Percentiles rank a stretch among this genome's conserved stretches.
phyloP scores from a whole-genome alignment of 2,329 filamentous ascomycete genomes.

The Aspergillus sp. region DNA sequence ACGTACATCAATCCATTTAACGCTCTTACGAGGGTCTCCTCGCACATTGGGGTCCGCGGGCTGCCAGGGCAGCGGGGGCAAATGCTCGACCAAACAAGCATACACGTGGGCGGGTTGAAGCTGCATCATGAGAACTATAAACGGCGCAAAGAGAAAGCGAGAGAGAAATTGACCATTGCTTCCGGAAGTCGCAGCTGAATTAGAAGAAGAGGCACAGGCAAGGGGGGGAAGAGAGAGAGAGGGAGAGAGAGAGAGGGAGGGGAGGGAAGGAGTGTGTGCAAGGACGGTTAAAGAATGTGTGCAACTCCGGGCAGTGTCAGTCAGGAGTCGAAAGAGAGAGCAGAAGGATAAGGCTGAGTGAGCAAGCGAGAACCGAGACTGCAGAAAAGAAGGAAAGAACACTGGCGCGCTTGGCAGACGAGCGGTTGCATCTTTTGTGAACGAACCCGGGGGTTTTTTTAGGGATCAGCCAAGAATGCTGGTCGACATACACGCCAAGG shows the following conservation, averaged over 20 bases:
- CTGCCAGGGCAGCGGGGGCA: slow-evolving; percentile 13
- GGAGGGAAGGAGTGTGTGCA: not conserved
- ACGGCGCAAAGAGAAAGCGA: too few relatives aligned
- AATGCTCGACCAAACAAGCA: slow-evolving; percentile 12
- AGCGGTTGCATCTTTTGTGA: too few relatives aligned
- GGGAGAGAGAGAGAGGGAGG: too few relatives aligned
- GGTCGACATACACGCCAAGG: not conserved
- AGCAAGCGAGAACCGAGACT: not conserved
- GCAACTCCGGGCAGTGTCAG: not conserved
- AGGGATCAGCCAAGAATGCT: not conserved
- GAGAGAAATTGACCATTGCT: too few relatives aligned
- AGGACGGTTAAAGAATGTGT: not conserved
- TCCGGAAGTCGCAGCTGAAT: too few relatives aligned
- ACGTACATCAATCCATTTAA: slow-evolving; percentile 55
- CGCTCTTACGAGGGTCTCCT: slow-evolving; percentile 31
- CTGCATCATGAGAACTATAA: not conserved
- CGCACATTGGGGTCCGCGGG: slow-evolving; percentile 16
- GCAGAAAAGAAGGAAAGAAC: too few relatives aligned
- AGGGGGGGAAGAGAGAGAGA: too few relatives aligned
- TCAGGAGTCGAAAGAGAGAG: not conserved
- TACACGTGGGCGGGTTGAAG: slow-evolving; percentile 5
- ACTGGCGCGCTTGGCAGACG: too few relatives aligned
- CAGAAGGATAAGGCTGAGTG: not conserved
- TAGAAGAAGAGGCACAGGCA: too few relatives aligned
- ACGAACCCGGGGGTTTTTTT: too few relatives aligned